These are phyloP conservation scores for Paraphoma sp. DNA, from an alignment of 2,329 filamentous ascomycete genomes.

Conservation along the genomic window DNA sequence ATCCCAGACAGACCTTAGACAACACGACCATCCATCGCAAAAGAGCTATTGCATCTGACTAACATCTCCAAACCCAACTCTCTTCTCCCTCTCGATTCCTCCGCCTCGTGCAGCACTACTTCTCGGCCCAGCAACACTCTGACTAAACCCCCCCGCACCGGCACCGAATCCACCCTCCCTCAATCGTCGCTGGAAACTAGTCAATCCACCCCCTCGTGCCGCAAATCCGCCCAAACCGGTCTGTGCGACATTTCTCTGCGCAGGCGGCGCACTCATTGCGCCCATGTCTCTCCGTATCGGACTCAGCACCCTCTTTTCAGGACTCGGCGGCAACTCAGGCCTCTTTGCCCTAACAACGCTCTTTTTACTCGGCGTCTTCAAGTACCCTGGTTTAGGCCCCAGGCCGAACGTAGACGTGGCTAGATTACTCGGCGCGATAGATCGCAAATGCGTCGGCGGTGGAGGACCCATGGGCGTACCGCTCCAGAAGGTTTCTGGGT, in stretches of 20 bases:
- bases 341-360: slow-evolving; percentile 43
- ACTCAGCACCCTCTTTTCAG: slow-evolving; percentile 27
- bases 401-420: slow-evolving; percentile 4
- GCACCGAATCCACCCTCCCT: slow-evolving; percentile 37
- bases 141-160: slow-evolving; percentile 1
- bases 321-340: slow-evolving; percentile 31
- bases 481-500: slow-evolving; percentile 32
- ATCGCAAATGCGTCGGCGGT: background rate
- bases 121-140: slow-evolving; percentile 11
- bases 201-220: slow-evolving; percentile 23
- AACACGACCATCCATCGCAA: background rate
- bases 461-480: slow-evolving; percentile 31
- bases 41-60: slow-evolving; percentile 21
- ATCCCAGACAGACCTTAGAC: background rate
- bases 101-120: slow-evolving; percentile 8
- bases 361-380: slow-evolving; percentile 56
- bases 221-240: background rate
- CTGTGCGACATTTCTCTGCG: background rate
- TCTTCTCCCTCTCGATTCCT: slow-evolving; percentile 16
- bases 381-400: slow-evolving; percentile 45
- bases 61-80: slow-evolving; percentile 32
- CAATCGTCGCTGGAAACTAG: slow-evolving; percentile 41
- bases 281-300: slow-evolving; percentile 13
- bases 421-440: background rate
- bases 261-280: slow-evolving; percentile 41